Evolutionary conservation across 208 protist species (phyloP), one percentile per base, ranked within the genome.

Genomic region (Phytomonas sp.): DNA sequence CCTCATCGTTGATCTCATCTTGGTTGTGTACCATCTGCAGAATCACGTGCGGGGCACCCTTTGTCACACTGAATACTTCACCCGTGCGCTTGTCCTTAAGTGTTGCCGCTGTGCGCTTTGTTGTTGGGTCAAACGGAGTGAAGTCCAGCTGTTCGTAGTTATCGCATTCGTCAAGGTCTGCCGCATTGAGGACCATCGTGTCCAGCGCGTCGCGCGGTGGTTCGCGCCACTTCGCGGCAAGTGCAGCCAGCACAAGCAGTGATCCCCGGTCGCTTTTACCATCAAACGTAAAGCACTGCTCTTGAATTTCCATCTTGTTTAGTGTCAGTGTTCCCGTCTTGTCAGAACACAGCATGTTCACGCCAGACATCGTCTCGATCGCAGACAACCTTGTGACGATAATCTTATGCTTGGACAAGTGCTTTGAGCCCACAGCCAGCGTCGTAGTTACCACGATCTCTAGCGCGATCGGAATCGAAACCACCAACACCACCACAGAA

Each of bases 281-380:
- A 69, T 85, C 82, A 69, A 89, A 92, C 28, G 79, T 80, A 72
- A 87, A 85, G 73, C 82, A 91, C 72, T 88, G 68, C 51, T 93
- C 79, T 67, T 89, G 81, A 60, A 97, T 85, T 67, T 93, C 85
- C 77, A 97, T 92, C 84, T 97, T 88, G 80, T 98, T 98, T 68
- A 94, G 79, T 43, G 95, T 98, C 70, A 98, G 80, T 30, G 96
- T 98, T 33, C 95, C 96, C 9, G 96, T 98, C 79, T 98, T 98
- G 77, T 98, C 96, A 29, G 87, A 97, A 81, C 94, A 98, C 46
- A 97, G 87, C 60, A 98, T 87, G 67, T 92, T 89, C 82, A 97
- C 94, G 40, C 80, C 81, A 31, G 86, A 83, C 76, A 96, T 85
- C 80, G 91, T 88, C 76, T 97, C 93, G 75, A 97, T 97, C n/a